Evolutionary conservation across 176 grass and related monocot species (phyloP).

Genomic region (Paspalum vaginatum): DNA sequence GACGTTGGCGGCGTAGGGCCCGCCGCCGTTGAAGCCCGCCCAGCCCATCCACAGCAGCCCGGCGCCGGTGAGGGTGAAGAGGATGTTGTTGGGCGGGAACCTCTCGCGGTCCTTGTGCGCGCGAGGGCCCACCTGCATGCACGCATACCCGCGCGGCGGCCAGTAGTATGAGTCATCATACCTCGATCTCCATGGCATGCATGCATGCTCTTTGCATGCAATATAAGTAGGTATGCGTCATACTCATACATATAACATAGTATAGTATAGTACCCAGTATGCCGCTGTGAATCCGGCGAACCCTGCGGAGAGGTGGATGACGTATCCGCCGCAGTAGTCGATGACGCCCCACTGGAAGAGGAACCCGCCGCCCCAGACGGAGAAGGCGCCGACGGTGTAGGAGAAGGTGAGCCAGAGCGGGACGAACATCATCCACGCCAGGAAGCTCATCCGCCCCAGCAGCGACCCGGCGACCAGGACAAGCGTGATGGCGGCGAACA

Average conservation of each 20-base stretch:
- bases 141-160: too few species aligned
- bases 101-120: constrained; percentile 56
- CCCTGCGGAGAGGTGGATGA: constrained; percentile 72
- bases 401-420: constrained; percentile 89
- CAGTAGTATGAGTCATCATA: too few species aligned
- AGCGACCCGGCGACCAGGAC: constrained; percentile 57
- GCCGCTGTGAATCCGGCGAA: constrained; percentile 66
- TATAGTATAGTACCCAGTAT: too few species aligned
- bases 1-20: constrained; percentile 68
- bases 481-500: constrained; percentile 71
- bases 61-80: constrained; percentile 68
- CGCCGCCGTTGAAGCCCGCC: constrained; percentile 94
- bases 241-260: too few species aligned
- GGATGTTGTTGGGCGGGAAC: constrained; percentile 88
- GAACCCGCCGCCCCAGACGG: constrained; percentile 76
- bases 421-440: constrained; percentile 81
- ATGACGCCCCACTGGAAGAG: constrained; percentile 77
- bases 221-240: too few species aligned
- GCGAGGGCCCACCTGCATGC: constrained; percentile 61
- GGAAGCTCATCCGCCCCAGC: constrained; percentile 71
- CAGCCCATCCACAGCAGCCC: constrained; percentile 92
- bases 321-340: constrained; percentile 79
- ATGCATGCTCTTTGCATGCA: too few species aligned
- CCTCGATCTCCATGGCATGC: too few species aligned
- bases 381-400: constrained; percentile 87